A percentile compares a stretch with the other conserved stretches of the same genome.
Evolutionary conservation across 441 rosid species (phyloP).

Genomic region (Syzygium syzygioides): DNA sequence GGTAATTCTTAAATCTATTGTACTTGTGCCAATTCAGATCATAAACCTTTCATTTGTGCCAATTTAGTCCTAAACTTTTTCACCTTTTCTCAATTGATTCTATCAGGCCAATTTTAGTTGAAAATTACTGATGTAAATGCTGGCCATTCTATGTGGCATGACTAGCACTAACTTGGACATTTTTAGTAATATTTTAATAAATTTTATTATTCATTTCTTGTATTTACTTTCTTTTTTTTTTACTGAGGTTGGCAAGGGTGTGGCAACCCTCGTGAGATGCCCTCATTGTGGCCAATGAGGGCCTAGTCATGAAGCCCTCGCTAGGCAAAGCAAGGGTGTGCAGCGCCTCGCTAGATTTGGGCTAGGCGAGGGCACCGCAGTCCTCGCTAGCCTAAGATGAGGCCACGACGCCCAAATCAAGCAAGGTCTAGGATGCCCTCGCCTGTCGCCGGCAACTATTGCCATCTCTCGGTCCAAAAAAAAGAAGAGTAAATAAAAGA

Average conservation of each 20-base stretch:
- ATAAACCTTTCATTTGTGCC: fast-evolving
- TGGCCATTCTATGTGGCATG: fast-evolving
- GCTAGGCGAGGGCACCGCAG: fast-evolving
- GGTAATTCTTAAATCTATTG: not conserved
- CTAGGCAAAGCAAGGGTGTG: not conserved
- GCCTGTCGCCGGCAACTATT: no score
- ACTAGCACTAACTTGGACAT: fast-evolving
- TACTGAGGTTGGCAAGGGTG: no score
- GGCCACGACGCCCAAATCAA: no score
- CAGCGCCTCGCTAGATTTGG: no score
- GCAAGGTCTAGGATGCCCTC: no score
- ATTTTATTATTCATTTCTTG: not conserved
- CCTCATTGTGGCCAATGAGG: no score
- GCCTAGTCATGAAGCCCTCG: fast-evolving
- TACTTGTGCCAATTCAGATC: not conserved
- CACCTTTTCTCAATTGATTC: fast-evolving
- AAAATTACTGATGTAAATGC: fast-evolving
- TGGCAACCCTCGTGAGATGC: no score
- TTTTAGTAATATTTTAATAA: not conserved
- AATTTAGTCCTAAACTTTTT: not conserved
- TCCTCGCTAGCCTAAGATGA: not conserved
- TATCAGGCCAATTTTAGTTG: fast-evolving
- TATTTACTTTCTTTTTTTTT: not conserved
- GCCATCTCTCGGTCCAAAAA: no score
- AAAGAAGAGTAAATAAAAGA: no score